Base-by-base conservation (phyloP, 441 rosid species). In the Brassica balearica region DNA sequence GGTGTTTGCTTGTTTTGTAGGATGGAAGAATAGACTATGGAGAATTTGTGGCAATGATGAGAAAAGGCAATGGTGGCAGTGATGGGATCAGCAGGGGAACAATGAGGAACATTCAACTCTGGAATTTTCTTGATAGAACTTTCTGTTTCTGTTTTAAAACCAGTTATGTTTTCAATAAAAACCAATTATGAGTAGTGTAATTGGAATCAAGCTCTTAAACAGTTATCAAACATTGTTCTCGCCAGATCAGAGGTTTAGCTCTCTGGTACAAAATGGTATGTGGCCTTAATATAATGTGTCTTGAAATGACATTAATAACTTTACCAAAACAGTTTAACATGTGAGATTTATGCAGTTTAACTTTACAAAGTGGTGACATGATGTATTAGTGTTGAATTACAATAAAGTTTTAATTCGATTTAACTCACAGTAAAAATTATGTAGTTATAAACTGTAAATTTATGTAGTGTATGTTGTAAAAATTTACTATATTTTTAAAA, bases 41-140 rank as follows among this genome's bases (percentile, higher is more conserved):
- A 56, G 98, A 94, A 59, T 94, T 94, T 83, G 92, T 89, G 3
- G 91, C 94, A 2, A 94, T 94, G 98, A 93, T 93, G 98, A 85
- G 88, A 84, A 93, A 85, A 79, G 98, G 95, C 74, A 90, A 91
- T 66, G 93, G 87, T 66, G 93, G 87, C 41, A 90, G 82, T 72
- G 90, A 78, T 51, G 95, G 89, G 6, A 74, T 90, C 48, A 94
- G 97, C 51, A 87, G 98, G 84, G 86, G 94, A 84, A 85, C 91
- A 53, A 88, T 91, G 97, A 87, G 95, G 77, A 85, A 72, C 81
- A 82, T 79, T 91, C 69, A 91, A 85, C 82, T 76, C 87, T 82
- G 85, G 77, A 51, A 29, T 46, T 46, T 46, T 55, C 60, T 55
- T 55, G 60, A 55, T 0, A 55, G 23, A 55, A 55, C 60, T 55